These are phyloP conservation scores for Myxozyma neglecta DNA, from an alignment of 805 yeast genomes.

Conservation along the genomic window DNA sequence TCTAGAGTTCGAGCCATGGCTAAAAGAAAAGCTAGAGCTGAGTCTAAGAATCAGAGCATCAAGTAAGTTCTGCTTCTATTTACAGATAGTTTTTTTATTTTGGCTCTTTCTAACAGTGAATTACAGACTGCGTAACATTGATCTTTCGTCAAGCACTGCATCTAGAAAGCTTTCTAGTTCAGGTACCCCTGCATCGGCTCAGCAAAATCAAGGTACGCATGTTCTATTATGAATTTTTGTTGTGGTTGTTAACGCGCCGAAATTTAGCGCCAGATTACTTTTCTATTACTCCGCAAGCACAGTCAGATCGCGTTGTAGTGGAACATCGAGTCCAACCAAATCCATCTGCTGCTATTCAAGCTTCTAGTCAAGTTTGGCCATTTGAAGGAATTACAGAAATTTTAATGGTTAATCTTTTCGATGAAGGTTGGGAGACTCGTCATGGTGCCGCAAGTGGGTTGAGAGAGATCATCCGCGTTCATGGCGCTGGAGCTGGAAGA, in stretches of 20 bases:
- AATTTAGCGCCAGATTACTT: conserved; percentile 27
- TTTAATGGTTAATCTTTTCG: conserved; percentile 72
- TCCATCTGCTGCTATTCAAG: conserved; percentile 51
- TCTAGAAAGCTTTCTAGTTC: conserved; percentile 29
- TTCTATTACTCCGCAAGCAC: conserved; percentile 69
- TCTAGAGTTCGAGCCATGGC: conserved; percentile 90
- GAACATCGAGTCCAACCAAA: conserved; percentile 66
- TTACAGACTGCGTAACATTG: conserved; percentile 18
- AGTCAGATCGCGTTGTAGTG: conserved; percentile 71
- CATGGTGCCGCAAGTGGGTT: conserved; percentile 95
- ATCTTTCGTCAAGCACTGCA: conserved; percentile 38
- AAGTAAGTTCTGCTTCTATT: not conserved
- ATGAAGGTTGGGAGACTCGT: conserved; percentile 88
- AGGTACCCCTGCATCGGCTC: conserved; percentile 2
- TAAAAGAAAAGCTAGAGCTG: conserved; percentile 55
- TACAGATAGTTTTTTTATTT: not conserved
- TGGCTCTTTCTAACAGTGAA: not conserved
- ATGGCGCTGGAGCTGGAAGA: conserved; percentile 84
- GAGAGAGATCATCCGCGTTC: conserved; percentile 78
- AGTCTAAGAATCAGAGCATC: conserved; percentile 26
- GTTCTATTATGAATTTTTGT: not conserved
- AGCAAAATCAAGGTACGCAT: conserved; percentile 5
- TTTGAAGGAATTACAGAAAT: conserved; percentile 90
- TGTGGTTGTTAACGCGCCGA: not conserved
- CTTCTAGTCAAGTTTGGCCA: conserved; percentile 70